A percentile compares a stretch with the other conserved stretches of the same genome.
These are phyloP conservation scores for Monascus ruber DNA, from an alignment of 2,329 filamentous ascomycete species.

Conservation along the genomic window DNA sequence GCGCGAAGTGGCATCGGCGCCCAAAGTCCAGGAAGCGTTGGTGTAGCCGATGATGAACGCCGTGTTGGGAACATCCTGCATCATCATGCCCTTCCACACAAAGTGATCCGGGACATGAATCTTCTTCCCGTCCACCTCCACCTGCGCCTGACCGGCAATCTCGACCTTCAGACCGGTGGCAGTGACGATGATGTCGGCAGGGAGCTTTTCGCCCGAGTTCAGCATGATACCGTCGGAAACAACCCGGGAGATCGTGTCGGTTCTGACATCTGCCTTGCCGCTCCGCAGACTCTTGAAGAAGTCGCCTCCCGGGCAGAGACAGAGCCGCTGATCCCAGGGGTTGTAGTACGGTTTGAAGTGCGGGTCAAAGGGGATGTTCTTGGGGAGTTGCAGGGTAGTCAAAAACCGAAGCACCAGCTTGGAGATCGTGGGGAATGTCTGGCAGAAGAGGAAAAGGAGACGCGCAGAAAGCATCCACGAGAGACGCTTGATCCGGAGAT, in stretches of 20 bases:
- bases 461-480: slow-evolving; percentile 39
- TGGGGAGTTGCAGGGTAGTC: slow-evolving; percentile 43
- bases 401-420: slow-evolving; percentile 36
- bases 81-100: slow-evolving; percentile 23
- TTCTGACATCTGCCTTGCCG: slow-evolving; percentile 11
- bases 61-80: slow-evolving; percentile 28
- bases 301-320: slow-evolving; percentile 52
- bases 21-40: slow-evolving; percentile 27
- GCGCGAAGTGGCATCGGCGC: slow-evolving; percentile 20
- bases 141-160: slow-evolving; percentile 16
- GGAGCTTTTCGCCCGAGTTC: slow-evolving; percentile 20
- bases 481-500: slow-evolving; percentile 24
- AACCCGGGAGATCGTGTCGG: slow-evolving; percentile 39
- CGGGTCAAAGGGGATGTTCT: slow-evolving; percentile 42
- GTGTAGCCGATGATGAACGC: slow-evolving; percentile 24
- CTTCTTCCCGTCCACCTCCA: slow-evolving; percentile 18
- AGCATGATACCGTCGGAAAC: slow-evolving; percentile 36
- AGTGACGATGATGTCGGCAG: slow-evolving; percentile 27
- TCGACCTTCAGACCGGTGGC: slow-evolving; percentile 27
- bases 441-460: slow-evolving; percentile 44
- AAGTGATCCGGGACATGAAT: slow-evolving; percentile 15
- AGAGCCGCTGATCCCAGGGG: slow-evolving; percentile 65
- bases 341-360: slow-evolving; percentile 56
- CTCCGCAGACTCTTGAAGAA: slow-evolving; percentile 43
- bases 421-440: slow-evolving; percentile 41